A percentile compares a stretch with the other conserved stretches of the same genome.
Conservation (phyloP, 208 protist species). For the Crithidia expoeki region DNA sequence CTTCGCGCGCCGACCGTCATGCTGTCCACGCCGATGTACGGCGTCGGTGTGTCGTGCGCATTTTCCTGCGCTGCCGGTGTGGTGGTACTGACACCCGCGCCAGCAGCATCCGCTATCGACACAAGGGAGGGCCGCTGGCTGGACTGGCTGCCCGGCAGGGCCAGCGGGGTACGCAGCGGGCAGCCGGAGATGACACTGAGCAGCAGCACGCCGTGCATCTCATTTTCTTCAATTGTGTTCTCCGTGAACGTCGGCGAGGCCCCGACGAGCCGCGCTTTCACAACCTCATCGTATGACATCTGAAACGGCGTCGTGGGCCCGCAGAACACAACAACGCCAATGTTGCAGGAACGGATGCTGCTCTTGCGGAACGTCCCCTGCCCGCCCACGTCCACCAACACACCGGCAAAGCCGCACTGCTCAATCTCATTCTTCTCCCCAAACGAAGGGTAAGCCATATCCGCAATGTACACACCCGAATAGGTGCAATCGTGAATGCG, state of each 20-base stretch:
- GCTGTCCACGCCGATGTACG: slow-evolving; percentile 15
- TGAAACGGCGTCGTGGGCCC: slow-evolving; percentile 53
- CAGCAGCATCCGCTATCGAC: neutral
- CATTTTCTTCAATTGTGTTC: slow-evolving; percentile 78
- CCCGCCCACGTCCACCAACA: slow-evolving; percentile 73
- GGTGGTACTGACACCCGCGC: too few relatives aligned
- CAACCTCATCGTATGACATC: slow-evolving; percentile 46
- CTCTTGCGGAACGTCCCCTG: slow-evolving; percentile 27
- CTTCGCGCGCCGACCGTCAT: slow-evolving; percentile 13
- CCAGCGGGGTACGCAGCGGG: slow-evolving; percentile 44
- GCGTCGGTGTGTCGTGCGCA: slow-evolving; percentile 23
- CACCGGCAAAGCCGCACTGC: slow-evolving; percentile 59
- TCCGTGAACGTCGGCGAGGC: slow-evolving; percentile 57
- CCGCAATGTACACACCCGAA: slow-evolving; percentile 68
- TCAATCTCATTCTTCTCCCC: slow-evolving; percentile 61
- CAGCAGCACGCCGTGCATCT: slow-evolving; percentile 77
- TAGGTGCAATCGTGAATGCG: slow-evolving; percentile 65
- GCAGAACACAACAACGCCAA: slow-evolving; percentile 67
- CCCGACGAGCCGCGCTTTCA: slow-evolving; percentile 41
- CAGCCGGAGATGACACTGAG: slow-evolving; percentile 58
- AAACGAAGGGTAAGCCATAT: slow-evolving; percentile 57
- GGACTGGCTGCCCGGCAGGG: slow-evolving; percentile 10
- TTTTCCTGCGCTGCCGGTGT: too few relatives aligned
- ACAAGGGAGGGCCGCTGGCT: neutral
- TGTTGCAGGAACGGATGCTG: slow-evolving; percentile 50